Evolutionary conservation across 208 protist genomes (phyloP).

Genomic region (Crithidia brevicula): DNA sequence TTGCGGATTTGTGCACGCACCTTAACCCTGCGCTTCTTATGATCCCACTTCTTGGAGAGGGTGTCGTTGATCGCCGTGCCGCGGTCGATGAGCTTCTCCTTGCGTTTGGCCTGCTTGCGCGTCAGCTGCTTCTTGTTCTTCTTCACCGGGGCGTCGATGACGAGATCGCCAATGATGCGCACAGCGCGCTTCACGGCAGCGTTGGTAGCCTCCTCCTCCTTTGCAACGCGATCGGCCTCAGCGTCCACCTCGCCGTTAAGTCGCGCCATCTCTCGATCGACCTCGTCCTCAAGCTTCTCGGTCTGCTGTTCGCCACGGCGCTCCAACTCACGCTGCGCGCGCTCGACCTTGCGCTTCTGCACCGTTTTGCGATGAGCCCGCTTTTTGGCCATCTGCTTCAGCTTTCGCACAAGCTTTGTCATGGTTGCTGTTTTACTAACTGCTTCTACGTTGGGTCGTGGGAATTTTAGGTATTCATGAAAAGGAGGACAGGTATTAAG

Average conservation of each 20-base stretch:
- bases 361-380: constrained; percentile 85
- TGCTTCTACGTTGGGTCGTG: no score
- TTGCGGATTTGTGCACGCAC: constrained; percentile 86
- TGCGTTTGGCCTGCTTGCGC: constrained; percentile 74
- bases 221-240: not conserved
- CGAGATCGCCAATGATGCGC: constrained; percentile 65
- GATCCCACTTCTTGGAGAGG: constrained; percentile 66
- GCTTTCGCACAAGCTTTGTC: constrained; percentile 89
- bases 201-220: constrained; percentile 6
- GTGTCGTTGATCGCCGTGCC: constrained; percentile 57
- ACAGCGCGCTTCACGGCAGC: constrained; percentile 41
- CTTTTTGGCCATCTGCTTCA: constrained; percentile 92
- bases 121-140: constrained; percentile 79
- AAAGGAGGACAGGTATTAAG: no score
- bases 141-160: constrained; percentile 56
- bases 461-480: no score
- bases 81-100: constrained; percentile 61
- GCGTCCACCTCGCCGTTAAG: constrained; percentile 40
- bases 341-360: constrained; percentile 83
- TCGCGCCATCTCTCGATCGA: constrained; percentile 67
- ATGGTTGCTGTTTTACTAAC: constrained; percentile 31
- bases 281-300: constrained; percentile 53
- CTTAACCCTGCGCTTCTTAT: constrained; percentile 89
- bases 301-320: constrained; percentile 38
- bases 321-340: constrained; percentile 62